phyloP scores from a whole-genome alignment of 306 rosid genomes.

The Ormosia semicastrata region DNA sequence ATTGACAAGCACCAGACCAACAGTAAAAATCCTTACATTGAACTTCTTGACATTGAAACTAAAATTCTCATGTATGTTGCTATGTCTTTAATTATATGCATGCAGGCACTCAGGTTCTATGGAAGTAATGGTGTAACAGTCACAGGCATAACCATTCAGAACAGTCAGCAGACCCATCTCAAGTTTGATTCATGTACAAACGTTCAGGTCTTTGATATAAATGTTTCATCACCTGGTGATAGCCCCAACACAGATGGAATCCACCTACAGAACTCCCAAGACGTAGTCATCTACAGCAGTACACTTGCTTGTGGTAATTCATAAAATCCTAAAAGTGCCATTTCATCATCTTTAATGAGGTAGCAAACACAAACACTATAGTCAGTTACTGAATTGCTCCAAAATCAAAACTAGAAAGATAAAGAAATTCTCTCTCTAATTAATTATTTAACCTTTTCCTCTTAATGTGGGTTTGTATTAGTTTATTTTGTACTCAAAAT shows the following conservation, averaged over 20 bases:
- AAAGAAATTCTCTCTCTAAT: neutral
- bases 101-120: constrained; percentile 72
- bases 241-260: constrained; percentile 88
- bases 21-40: constrained; percentile 33
- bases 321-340: neutral
- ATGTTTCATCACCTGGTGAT: constrained; percentile 60
- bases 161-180: constrained; percentile 70
- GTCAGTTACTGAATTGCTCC: neutral
- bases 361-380: neutral
- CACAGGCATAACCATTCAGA: constrained; percentile 67
- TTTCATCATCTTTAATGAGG: neutral
- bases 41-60: neutral
- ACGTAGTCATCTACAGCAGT: constrained; percentile 47
- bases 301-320: constrained; percentile 67
- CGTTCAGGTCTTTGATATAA: constrained; percentile 51
- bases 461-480: neutral
- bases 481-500: too few species aligned
- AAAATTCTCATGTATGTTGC: neutral
- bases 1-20: constrained; percentile 61
- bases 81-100: neutral
- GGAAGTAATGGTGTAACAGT: constrained; percentile 63
- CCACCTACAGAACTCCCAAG: constrained; percentile 65
- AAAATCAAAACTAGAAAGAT: neutral
- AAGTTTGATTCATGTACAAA: constrained; percentile 62
- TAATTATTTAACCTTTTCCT: neutral